Percentiles rank a stretch among this genome's conserved stretches.
Evolutionary conservation across 345 rosid genomes (phyloP).

Genomic region (Eucalyptus melliodora): DNA sequence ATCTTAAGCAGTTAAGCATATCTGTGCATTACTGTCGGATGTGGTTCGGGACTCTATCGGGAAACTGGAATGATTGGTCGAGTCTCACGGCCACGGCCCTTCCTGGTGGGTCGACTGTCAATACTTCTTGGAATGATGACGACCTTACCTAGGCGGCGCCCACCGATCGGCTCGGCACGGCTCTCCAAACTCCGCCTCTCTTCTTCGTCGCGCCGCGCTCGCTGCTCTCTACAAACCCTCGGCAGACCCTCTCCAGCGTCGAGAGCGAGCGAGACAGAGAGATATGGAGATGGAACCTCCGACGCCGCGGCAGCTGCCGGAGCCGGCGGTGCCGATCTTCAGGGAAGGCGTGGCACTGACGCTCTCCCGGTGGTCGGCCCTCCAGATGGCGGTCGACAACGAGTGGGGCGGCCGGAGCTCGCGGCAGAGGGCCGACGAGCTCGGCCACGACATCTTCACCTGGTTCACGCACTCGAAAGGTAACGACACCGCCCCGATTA

Average conservation of each 20-base stretch:
- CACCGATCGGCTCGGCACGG: background rate
- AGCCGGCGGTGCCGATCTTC: constrained; percentile 12
- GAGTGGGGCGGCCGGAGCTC: constrained; percentile 87
- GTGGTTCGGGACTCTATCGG: no score
- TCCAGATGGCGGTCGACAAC: constrained; percentile 70
- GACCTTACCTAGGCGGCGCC: background rate
- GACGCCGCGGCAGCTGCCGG: background rate
- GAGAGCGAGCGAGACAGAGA: background rate
- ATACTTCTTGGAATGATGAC: no score
- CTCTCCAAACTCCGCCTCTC: background rate
- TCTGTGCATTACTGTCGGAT: no score
- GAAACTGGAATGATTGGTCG: no score
- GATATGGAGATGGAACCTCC: background rate
- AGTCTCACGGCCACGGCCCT: no score
- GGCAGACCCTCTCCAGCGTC: background rate
- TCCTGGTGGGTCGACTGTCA: no score
- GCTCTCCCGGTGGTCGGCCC: constrained; percentile 81
- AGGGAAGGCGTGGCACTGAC: constrained; percentile 49
- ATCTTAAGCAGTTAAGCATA: no score
- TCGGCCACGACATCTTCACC: constrained; percentile 27
- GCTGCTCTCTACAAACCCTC: background rate
- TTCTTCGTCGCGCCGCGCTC: background rate
- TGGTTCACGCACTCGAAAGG: constrained; percentile 53
- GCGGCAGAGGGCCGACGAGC: constrained; percentile 28
- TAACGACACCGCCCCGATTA: background rate